Evolutionary conservation across 345 rosid genomes (phyloP), one percentile per base, ranked within the genome.

Genomic region (Aquilaria sinensis): DNA sequence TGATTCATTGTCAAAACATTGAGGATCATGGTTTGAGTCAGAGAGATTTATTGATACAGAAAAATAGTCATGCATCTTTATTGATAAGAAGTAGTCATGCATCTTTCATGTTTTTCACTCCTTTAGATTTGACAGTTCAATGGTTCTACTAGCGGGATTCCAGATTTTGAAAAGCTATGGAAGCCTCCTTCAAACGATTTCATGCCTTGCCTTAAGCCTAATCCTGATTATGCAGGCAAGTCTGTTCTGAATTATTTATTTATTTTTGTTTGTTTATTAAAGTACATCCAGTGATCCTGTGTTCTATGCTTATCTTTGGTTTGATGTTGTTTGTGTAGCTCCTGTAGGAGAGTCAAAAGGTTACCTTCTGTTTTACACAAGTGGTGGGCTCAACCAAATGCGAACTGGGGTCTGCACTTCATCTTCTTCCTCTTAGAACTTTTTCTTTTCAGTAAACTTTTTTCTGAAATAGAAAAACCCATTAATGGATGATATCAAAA

Each of bases 381-480:
- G 90, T 80, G 98, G 96, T 2, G 98, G 98, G n/a, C 90, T 93
- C 74, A 93, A 93, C 76, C 98, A 88, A 73, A 93, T 93, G 97
- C 87, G 96, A 46, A 85, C 96, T 49, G 98, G 98, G 83, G 98
- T 90, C 51, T 46, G 79, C 77, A 51, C 73, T 6, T 62, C 53
- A 56, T 34, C 51, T 47, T 54, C 48, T 60, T 60, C 3, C 46
- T 23, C 23, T 23, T 23, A 23, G 23, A 23, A 23, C 23, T 23
- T 23, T 23, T 23, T 23, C 23, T 23, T 23, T 23, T 23, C 23
- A 23, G 23, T 23, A 23, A 23, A 23, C 23, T 23, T 23, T 23
- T 23, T 23, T 1, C 23, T 23, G 23, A 23, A 23, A 23, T 23
- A 23, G 0, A 23, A 23, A 23, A 23, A 23, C 23, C 23, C 23